Conservation (phyloP, 169 alveolate genomes). For the Plasmodium inui region DNA sequence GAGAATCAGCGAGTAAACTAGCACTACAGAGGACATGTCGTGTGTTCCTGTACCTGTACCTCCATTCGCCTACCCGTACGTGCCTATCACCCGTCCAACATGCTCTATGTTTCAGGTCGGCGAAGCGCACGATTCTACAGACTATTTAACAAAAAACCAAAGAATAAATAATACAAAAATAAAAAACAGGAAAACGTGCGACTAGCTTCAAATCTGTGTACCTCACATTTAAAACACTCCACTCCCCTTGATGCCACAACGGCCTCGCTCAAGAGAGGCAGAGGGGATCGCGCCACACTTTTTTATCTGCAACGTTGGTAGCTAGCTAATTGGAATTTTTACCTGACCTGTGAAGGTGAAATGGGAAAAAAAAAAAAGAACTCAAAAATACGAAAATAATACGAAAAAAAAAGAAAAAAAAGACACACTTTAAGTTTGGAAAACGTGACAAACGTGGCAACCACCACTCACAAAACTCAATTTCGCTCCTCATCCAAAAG, state of each 20-base stretch:
- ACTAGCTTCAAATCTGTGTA: not conserved
- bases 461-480: not conserved
- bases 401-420: not conserved
- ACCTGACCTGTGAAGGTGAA: not conserved
- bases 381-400: not conserved
- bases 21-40: not conserved
- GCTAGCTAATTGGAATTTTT: not conserved
- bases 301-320: not conserved
- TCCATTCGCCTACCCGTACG: not conserved
- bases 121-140: not conserved
- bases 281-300: not conserved
- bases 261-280: not conserved
- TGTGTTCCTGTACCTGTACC: not conserved
- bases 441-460: not conserved
- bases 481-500: not conserved
- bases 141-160: not conserved
- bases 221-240: not conserved
- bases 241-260: not conserved
- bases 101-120: not conserved
- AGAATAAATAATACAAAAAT: not conserved
- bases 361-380: not conserved
- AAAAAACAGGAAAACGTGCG: not conserved
- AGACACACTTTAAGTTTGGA: not conserved
- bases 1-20: not conserved
- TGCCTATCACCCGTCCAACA: not conserved